Percentiles rank a stretch among this genome's conserved stretches.
phyloP scores from a whole-genome alignment of 2,329 filamentous ascomycete genomes.

The Ophiosphaerella korrae region DNA sequence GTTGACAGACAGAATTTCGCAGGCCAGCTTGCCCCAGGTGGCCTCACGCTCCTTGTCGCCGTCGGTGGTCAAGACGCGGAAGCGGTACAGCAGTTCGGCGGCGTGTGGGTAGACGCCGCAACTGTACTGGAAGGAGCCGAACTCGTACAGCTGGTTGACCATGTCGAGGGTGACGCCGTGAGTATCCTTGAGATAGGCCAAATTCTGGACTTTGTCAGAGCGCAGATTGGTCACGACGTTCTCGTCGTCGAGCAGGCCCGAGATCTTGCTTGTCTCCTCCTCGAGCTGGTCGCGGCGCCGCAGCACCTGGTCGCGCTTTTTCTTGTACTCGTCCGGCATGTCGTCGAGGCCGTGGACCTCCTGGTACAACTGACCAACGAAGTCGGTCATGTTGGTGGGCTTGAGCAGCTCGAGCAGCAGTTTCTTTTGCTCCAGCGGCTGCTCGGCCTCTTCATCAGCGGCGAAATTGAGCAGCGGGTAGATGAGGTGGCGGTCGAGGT shows the following conservation, averaged over 20 bases:
- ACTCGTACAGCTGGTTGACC: conserved; percentile 95
- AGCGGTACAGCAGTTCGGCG: conserved; percentile 93
- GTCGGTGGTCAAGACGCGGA: conserved; percentile 96
- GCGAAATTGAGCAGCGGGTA: conserved; percentile 96
- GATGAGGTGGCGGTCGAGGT: conserved; percentile 94
- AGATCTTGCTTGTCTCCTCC: conserved; percentile 87
- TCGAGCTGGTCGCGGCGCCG: conserved; percentile 81
- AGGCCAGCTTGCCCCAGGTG: conserved; percentile 97
- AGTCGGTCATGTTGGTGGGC: conserved; percentile 99
- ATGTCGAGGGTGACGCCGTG: conserved; percentile 94
- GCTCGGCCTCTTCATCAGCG: conserved; percentile 79
- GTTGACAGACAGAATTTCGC: conserved; percentile 91
- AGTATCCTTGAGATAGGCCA: conserved; percentile 96
- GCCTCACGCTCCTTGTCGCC: conserved; percentile 96
- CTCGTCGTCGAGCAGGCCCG: conserved; percentile 82
- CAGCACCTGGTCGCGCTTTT: conserved; percentile 88
- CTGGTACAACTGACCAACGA: conserved; percentile 88
- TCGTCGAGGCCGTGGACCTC: conserved; percentile 82
- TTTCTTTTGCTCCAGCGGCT: conserved; percentile 73
- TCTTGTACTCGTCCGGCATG: conserved; percentile 81
- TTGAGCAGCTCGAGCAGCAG: conserved; percentile 94
- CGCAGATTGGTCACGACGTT: conserved; percentile 89
- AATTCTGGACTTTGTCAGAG: conserved; percentile 97
- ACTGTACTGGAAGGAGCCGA: conserved; percentile 96
- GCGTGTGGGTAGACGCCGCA: conserved; percentile 92